Evolutionary conservation across 208 protist species (phyloP), one percentile per base, ranked within the genome.

Genomic region (Trypanosomatidae sp.): DNA sequence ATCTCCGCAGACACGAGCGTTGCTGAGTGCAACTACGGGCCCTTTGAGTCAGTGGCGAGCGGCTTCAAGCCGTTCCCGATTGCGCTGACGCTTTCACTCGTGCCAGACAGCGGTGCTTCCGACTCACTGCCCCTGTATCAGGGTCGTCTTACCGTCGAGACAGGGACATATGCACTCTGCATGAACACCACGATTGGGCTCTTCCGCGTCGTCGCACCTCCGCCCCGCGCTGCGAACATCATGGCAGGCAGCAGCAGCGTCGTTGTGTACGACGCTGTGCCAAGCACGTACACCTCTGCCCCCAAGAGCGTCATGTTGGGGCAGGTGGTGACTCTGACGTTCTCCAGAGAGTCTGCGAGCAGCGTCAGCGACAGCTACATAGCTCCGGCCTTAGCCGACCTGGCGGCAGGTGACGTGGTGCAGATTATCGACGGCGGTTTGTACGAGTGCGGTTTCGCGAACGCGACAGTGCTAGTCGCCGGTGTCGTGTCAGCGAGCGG

Each of bases 11-110:
- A 84, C 69, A 74, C 83, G 19, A 64, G 58, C 58, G 73, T 80
- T 41, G 77, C 82, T 13, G 91, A 96, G 77, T 95, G 92, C 76
- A 92, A 93, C 83, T 96, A 96, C 79, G 82, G 49, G n/a, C 77
- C 86, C 1, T 96, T 91, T 62, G 86, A 82, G 68, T 60, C 44
- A 25, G 71, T 59, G 36, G 81, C 77, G 64, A 62, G 59, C 69
- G 68, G 62, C 44, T 43, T 82, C 13, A 58, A 58, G 4, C 67
- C 77, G 1, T 76, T 90, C 39, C 52, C 73, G 15, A 64, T 79
- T n/a, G 59, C 66, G 10, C 8, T 78, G 36, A 72, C 64, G 47
- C 69, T 81, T 9, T 70, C 81, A 22, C 39, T 46, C 5, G 68
- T 72, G 64, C 49, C 46, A 22, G 56, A 41, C 74, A 81, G 68